Evolutionary conservation across 1,284 basidiomycete genomes (phyloP).

Genomic region (Trametes polyzona): DNA sequence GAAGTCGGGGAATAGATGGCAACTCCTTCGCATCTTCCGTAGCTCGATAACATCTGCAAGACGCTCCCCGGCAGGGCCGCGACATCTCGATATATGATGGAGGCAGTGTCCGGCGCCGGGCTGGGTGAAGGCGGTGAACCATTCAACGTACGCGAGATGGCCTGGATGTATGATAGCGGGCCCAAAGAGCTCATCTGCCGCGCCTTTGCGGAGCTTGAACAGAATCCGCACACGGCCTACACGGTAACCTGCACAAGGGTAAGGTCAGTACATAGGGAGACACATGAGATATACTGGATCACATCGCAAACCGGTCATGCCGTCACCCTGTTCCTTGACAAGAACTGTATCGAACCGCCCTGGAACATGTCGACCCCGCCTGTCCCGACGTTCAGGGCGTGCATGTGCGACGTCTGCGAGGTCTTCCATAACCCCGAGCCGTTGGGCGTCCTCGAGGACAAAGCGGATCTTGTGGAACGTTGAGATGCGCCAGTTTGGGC

Average conservation of each 20-base stretch:
- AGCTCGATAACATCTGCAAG: slow-evolving; percentile 33
- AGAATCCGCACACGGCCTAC: slow-evolving; percentile 24
- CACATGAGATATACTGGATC: neutral
- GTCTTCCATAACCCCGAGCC: neutral
- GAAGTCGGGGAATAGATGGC: slow-evolving; percentile 34
- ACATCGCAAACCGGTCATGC: neutral
- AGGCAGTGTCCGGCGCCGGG: slow-evolving; percentile 16
- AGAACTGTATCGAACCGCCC: slow-evolving; percentile 27
- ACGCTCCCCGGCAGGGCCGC: too few species aligned
- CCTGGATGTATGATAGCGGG: neutral
- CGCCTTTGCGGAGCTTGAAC: slow-evolving; percentile 14
- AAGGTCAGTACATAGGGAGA: too few species aligned
- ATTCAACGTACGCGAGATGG: slow-evolving; percentile 39
- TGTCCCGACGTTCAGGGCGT: slow-evolving; percentile 4
- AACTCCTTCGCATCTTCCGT: slow-evolving; percentile 29
- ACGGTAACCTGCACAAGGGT: slow-evolving; percentile 22
- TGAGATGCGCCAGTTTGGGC: slow-evolving; percentile 5
- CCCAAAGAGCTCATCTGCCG: slow-evolving; percentile 12
- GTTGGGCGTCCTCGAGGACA: neutral
- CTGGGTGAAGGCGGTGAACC: slow-evolving; percentile 32
- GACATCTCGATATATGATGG: slow-evolving; percentile 14
- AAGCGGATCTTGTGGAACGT: slow-evolving; percentile 20
- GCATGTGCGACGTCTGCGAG: slow-evolving; percentile 16
- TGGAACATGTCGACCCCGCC: slow-evolving; percentile 6
- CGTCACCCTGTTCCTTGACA: neutral